Evolutionary conservation across 2,329 filamentous ascomycete genomes (phyloP).

Genomic region (Fusarium keratoplasticum): DNA sequence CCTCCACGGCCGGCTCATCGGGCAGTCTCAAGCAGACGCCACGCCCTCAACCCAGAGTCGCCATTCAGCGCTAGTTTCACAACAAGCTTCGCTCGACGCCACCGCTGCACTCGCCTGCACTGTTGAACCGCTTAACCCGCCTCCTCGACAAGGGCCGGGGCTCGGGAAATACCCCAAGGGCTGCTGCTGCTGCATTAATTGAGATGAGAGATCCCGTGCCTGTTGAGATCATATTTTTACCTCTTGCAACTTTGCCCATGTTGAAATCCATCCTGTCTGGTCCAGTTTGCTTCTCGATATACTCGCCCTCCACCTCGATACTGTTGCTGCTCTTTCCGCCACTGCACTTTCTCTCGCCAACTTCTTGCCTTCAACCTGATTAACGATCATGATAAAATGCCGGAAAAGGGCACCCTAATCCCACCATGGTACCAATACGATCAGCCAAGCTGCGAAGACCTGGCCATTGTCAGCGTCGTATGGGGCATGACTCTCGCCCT

Average conservation of each 20-base stretch:
- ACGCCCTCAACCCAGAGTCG: conserved; percentile 26
- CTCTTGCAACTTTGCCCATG: conserved; percentile 21
- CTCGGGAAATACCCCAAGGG: conserved; percentile 13
- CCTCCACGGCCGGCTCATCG: conserved; percentile 21
- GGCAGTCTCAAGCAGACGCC: conserved; percentile 22
- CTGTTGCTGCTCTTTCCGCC: not conserved
- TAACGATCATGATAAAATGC: conserved; percentile 39
- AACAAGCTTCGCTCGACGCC: conserved; percentile 21
- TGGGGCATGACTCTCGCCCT: conserved; percentile 54
- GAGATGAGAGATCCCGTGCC: conserved; percentile 12
- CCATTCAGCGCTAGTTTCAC: conserved; percentile 10
- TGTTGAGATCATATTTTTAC: conserved; percentile 11
- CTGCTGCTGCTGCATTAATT: conserved; percentile 13
- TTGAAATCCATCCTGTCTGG: not conserved
- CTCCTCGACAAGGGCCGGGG: conserved; percentile 11
- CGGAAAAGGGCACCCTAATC: conserved; percentile 32
- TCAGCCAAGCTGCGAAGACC: conserved; percentile 42
- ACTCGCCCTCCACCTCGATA: not conserved
- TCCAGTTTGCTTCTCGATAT: not conserved
- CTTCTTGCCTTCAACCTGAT: not conserved
- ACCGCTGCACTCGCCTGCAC: conserved; percentile 19
- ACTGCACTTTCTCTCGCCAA: not conserved
- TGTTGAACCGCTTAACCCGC: conserved; percentile 24
- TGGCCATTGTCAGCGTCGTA: conserved; percentile 51
- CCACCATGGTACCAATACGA: conserved; percentile 41